Base-by-base conservation (phyloP, 2,329 filamentous ascomycete species). In the Penicillium griseofulvum region DNA sequence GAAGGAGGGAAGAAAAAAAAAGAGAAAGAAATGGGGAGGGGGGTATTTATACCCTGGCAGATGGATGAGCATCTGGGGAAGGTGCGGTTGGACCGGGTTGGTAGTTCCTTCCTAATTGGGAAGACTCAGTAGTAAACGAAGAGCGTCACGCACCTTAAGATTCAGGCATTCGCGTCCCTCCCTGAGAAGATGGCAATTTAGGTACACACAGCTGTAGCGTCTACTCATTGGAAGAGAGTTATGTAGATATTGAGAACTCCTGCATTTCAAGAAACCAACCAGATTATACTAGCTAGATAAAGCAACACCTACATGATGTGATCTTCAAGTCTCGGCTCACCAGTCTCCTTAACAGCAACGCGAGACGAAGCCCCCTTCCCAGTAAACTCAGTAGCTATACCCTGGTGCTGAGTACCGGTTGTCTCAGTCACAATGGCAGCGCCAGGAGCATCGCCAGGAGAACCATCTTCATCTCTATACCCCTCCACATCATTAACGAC, bases 401-500 rank as follows among this genome's bases (percentile, higher is more conserved):
- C 37, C 1, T 33, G 46, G 19, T 43, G 24, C 31, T 42, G 37
- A 26, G 11, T 29, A 29, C 31, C 46, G 1, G 43, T 26, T 14
- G 49, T 31, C 4, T 44, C 48, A 10, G 44, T 44, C 10, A 54
- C 38, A 31, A 57, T 22, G 8, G 36, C 26, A 36, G 22, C 16
- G 1, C 39, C 47, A 17, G 24, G 55, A 34, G 5, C 38, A 1
- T 34, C 24, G 12, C 41, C 54, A 5, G 38, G 17, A 33, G 43
- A 37, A 46, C 65, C 19, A 45, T 45, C 52, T 4, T 54, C 65
- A 57, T 68, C 64, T 4, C 49, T 54, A 49, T 64, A 64, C 2
- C 56, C 37, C 39, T 68, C 66, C 24, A 68, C 66, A n/a, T 65
- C 62, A 8, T 28, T 53, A 8, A 55, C 52, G 10, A 57, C 14